phyloP scores from a whole-genome alignment of 1,139 yeast species.

The Suhomyces anneliseae region DNA sequence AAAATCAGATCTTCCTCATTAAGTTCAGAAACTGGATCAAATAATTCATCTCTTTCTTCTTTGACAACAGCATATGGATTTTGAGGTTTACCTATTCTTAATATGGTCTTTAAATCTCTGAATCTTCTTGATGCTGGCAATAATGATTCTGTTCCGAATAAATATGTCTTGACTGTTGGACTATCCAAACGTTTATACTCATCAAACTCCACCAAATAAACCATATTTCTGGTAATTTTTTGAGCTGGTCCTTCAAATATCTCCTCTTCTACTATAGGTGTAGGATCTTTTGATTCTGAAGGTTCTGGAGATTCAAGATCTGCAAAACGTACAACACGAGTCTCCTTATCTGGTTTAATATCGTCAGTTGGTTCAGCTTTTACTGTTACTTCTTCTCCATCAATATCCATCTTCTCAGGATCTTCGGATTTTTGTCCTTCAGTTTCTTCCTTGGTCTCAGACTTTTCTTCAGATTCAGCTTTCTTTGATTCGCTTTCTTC shows the following conservation, averaged over 20 bases:
- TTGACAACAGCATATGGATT: slow-evolving; percentile 42
- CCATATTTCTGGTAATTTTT: slow-evolving; percentile 50
- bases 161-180: slow-evolving; percentile 37
- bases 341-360: neutral
- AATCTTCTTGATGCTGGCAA: slow-evolving; percentile 54
- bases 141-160: slow-evolving; percentile 63
- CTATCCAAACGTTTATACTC: slow-evolving; percentile 21
- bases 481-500: neutral
- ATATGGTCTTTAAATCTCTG: slow-evolving; percentile 55
- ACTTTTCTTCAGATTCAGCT: neutral
- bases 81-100: slow-evolving; percentile 45
- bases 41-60: slow-evolving; percentile 38
- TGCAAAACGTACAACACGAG: slow-evolving; percentile 26
- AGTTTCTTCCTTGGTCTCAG: neutral
- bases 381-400: neutral
- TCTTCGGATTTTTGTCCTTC: slow-evolving; percentile 3
- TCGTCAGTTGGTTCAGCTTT: neutral
- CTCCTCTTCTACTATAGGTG: slow-evolving; percentile 11
- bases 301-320: slow-evolving; percentile 14
- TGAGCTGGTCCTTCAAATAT: slow-evolving; percentile 67
- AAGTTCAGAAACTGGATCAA: slow-evolving; percentile 35
- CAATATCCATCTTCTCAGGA: neutral
- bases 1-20: slow-evolving; percentile 43
- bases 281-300: slow-evolving; percentile 4
- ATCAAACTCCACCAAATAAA: slow-evolving; percentile 51